These are phyloP conservation scores for thale cress (Arabidopsis thaliana) DNA, from an alignment of 345 rosid species.

Conservation along the genomic window DNA sequence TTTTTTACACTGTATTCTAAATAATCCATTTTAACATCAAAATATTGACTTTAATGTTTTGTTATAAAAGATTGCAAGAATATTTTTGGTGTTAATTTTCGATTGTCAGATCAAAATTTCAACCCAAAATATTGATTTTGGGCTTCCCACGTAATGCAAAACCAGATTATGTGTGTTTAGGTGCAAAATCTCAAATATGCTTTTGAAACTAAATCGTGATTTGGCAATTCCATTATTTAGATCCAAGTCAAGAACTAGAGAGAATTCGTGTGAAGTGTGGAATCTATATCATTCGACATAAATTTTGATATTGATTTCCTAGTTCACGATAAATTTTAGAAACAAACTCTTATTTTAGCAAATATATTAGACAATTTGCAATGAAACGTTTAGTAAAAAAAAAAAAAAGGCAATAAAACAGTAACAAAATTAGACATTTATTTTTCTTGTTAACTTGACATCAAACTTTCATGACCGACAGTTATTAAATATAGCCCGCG, in stretches of 20 bases:
- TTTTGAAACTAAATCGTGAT: neutral
- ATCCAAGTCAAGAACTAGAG: neutral
- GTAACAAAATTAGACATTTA: neutral
- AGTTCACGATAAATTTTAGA: neutral
- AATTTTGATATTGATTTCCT: neutral
- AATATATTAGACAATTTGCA: neutral
- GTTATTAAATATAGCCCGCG: neutral
- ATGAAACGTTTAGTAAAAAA: neutral
- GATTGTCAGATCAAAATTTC: neutral
- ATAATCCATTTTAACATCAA: too few relatives aligned
- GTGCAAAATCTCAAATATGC: neutral
- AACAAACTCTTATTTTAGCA: neutral
- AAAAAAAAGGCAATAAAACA: too few relatives aligned
- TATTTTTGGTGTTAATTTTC: too few relatives aligned
- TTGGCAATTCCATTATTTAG: neutral
- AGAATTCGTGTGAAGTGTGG: neutral
- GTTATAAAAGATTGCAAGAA: too few relatives aligned
- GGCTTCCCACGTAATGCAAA: neutral
- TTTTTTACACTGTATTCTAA: too few relatives aligned
- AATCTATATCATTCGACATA: neutral
- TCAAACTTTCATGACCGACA: conserved; percentile 6
- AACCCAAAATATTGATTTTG: neutral
- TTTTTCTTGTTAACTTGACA: neutral
- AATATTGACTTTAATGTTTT: too few relatives aligned
- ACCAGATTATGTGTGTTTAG: neutral